Conservation (phyloP, 768 basidiomycete genomes). For the Lactifluus hygrophoroides region DNA sequence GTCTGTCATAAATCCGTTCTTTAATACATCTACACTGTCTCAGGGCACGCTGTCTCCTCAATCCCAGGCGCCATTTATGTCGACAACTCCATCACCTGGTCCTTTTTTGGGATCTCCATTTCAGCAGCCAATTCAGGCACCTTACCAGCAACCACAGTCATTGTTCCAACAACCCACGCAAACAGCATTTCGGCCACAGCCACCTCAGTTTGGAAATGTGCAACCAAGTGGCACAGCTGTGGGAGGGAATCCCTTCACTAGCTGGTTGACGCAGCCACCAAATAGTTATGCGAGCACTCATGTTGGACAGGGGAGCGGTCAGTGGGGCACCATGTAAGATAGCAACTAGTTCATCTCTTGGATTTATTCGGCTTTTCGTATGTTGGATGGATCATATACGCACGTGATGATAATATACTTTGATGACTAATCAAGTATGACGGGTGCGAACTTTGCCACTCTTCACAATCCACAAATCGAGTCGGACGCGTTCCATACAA, state of each 20-base stretch:
- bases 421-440: too few species aligned
- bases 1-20: slow-evolving; percentile 9
- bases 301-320: slow-evolving; percentile 14
- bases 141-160: slow-evolving; percentile 6
- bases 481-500: too few species aligned
- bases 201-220: slow-evolving; percentile 7
- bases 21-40: slow-evolving; percentile 27
- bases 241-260: slow-evolving; percentile 23
- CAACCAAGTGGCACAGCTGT: background rate
- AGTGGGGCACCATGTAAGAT: slow-evolving; percentile 10
- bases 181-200: slow-evolving; percentile 1
- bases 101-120: slow-evolving; percentile 18
- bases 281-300: slow-evolving; percentile 3
- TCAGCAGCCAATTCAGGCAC: slow-evolving; percentile 20
- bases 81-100: slow-evolving; percentile 11
- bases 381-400: too few species aligned
- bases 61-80: slow-evolving; percentile 19
- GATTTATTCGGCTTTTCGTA: background rate
- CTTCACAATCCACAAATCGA: too few species aligned
- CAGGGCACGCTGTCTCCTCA: slow-evolving; percentile 26
- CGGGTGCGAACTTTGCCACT: too few species aligned
- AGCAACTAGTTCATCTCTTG: background rate
- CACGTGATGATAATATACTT: too few species aligned
- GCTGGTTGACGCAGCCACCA: slow-evolving; percentile 23
- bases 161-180: slow-evolving; percentile 11